Base-by-base conservation (phyloP, 2,329 filamentous ascomycete genomes). In the Hypomyces rosellus region DNA sequence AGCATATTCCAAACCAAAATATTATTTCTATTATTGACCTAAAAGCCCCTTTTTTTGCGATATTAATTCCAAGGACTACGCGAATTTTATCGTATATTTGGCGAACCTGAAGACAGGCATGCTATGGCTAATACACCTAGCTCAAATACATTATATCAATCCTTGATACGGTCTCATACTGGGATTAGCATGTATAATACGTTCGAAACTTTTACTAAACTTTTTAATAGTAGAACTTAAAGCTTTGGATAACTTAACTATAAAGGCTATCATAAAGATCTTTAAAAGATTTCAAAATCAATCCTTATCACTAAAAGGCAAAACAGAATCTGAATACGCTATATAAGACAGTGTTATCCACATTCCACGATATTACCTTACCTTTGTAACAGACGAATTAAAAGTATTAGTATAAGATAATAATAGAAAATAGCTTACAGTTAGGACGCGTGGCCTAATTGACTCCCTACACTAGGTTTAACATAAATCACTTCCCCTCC, bases 351-450 rank as follows among this genome's bases (percentile, higher is more conserved):
- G 60, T 1, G 50, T 55, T 8, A 51, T 65, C 1, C 56, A 61
- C 12, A 54, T 67, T 16, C 56, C 57, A 9, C 51, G 65, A 1
- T 62, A 61, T 37, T 58, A 63, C n/a, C 58, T 59, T 1, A 57
- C 61, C 39, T 57, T 59, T 3, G 44, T 64, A 0, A 39, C 49
- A 2, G 51, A 62, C 3, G 59, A 61, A 42, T 22, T 64, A 3
- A 33, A 49, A 38, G 48, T 33, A 1, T 16, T 16, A 1, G 25
- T 36, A 20, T 12, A 14, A 5, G 16, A 34, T 16, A 39, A 55
- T 38, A 39, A 41, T 1, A 45, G 53, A 25, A 48, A 47, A 3
- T 38, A 46, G 14, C 25, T 56, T 14, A 36, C 49, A 7, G 46
- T 49, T 34, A 53, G 37, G 48, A 49, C 49, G 49, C 56, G 45